phyloP scores from a whole-genome alignment of 2,329 filamentous ascomycete species.

The Septoria petroselini region DNA sequence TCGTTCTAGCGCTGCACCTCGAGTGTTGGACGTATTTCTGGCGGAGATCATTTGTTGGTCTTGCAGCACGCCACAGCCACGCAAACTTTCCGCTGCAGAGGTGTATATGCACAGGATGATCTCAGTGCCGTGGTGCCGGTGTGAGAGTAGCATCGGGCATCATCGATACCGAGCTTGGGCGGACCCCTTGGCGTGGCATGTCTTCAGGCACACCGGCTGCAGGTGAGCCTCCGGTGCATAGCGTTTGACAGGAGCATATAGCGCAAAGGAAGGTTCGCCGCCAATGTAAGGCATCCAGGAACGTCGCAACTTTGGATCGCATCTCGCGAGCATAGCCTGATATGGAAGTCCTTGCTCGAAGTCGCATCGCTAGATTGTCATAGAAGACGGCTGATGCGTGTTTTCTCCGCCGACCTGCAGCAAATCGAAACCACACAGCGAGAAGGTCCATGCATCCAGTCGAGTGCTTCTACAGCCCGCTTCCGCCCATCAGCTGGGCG shows the following conservation, averaged over 20 bases:
- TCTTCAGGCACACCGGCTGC: background rate
- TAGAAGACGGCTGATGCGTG: background rate
- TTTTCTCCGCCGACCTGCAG: background rate
- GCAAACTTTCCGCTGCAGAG: background rate
- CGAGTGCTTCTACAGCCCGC: background rate
- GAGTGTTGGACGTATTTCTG: background rate
- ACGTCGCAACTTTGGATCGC: background rate
- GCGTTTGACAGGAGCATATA: background rate
- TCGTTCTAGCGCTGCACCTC: no score
- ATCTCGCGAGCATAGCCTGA: background rate
- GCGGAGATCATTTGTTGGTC: background rate
- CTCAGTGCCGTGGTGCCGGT: background rate
- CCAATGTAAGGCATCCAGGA: background rate
- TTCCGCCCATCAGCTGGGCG: no score
- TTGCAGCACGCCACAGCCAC: background rate
- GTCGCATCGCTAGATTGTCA: background rate
- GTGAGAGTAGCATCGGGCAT: background rate
- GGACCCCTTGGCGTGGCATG: background rate
- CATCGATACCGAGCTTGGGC: background rate
- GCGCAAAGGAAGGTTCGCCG: background rate
- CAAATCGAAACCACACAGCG: background rate
- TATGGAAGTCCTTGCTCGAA: background rate
- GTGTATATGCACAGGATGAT: background rate
- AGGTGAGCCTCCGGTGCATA: background rate
- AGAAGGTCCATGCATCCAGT: background rate